phyloP scores from a whole-genome alignment of 2,329 filamentous ascomycete genomes.

The Reticulascus tulasneorum region DNA sequence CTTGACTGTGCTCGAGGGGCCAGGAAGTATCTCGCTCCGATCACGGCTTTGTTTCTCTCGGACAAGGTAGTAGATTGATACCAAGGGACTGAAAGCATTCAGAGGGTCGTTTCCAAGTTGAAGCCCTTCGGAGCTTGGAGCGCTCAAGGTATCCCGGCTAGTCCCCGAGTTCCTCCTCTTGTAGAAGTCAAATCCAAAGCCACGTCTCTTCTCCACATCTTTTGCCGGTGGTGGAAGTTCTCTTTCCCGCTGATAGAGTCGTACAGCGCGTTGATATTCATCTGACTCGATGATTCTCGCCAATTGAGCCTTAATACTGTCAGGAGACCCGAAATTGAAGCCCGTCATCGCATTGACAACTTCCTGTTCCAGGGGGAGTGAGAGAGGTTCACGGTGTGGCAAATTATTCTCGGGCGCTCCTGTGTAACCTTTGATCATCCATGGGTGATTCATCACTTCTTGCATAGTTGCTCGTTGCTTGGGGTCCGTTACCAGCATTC shows the following conservation, averaged over 20 bases:
- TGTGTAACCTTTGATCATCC: slow-evolving; percentile 91
- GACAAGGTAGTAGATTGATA: slow-evolving; percentile 96
- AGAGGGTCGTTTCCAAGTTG: slow-evolving; percentile 80
- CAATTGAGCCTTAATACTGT: slow-evolving; percentile 77
- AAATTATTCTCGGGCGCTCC: slow-evolving; percentile 86
- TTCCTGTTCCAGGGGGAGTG: slow-evolving; percentile 75
- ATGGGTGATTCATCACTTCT: slow-evolving; percentile 92
- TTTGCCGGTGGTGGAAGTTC: slow-evolving; percentile 53
- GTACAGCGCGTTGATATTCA: slow-evolving; percentile 85
- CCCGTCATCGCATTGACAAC: slow-evolving; percentile 94
- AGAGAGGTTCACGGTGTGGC: slow-evolving; percentile 77
- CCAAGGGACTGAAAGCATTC: slow-evolving; percentile 86
- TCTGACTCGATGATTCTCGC: slow-evolving; percentile 86
- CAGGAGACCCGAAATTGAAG: slow-evolving; percentile 90
- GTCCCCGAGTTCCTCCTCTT: slow-evolving; percentile 86
- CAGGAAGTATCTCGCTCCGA: slow-evolving; percentile 42
- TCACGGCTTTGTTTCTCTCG: slow-evolving; percentile 90
- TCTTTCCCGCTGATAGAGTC: slow-evolving; percentile 63
- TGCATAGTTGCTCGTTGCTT: slow-evolving; percentile 78
- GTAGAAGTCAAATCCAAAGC: slow-evolving; percentile 93
- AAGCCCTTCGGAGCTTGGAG: slow-evolving; percentile 81
- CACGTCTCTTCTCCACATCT: slow-evolving; percentile 77
- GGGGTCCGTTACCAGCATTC: slow-evolving; percentile 95
- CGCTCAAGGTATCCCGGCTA: slow-evolving; percentile 81
- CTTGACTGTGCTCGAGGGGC: slow-evolving; percentile 34